Evolutionary conservation across 31 red algal genomes (phyloP).

Genomic region (Odonthalia washingtoniensis): DNA sequence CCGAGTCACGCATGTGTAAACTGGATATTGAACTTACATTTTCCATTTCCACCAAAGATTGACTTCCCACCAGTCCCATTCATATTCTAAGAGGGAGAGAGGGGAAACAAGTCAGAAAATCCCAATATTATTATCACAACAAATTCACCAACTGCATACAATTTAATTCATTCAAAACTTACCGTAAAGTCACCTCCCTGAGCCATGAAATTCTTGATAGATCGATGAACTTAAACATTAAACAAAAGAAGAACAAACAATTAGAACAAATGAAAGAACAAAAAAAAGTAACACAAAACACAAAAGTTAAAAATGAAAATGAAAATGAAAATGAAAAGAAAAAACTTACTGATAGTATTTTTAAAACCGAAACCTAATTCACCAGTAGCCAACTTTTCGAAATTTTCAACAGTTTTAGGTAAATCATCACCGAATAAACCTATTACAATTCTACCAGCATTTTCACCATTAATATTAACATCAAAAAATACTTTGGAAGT

Average conservation of each 20-base stretch:
- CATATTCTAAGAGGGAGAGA: slow-evolving; percentile 49
- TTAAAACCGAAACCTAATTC: slow-evolving; percentile 92
- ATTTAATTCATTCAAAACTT: slow-evolving; percentile 37
- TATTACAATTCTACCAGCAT: slow-evolving; percentile 88
- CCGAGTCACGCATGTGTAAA: no score
- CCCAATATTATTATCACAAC: no score
- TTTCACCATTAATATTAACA: slow-evolving; percentile 80
- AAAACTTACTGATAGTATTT: slow-evolving; percentile 66
- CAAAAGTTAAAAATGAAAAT: no score
- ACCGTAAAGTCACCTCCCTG: slow-evolving; percentile 98
- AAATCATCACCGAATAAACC: slow-evolving; percentile 91
- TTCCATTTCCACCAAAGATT: slow-evolving; percentile 90
- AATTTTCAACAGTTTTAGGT: slow-evolving; percentile 96
- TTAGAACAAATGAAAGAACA: neutral
- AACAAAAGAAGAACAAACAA: neutral
- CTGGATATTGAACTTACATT: no score
- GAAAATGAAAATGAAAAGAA: no score
- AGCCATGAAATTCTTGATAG: slow-evolving; percentile 76
- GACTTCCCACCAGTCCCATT: slow-evolving; percentile 96
- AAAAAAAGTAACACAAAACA: no score
- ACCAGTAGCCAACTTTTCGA: slow-evolving; percentile 76
- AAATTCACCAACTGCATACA: no score
- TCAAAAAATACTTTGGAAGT: slow-evolving; percentile 94
- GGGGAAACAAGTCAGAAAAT: slow-evolving; percentile 15
- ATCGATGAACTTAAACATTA: slow-evolving; percentile 70